Conservation (phyloP, 495 filamentous ascomycete genomes). For the Penicillium pulvis region DNA sequence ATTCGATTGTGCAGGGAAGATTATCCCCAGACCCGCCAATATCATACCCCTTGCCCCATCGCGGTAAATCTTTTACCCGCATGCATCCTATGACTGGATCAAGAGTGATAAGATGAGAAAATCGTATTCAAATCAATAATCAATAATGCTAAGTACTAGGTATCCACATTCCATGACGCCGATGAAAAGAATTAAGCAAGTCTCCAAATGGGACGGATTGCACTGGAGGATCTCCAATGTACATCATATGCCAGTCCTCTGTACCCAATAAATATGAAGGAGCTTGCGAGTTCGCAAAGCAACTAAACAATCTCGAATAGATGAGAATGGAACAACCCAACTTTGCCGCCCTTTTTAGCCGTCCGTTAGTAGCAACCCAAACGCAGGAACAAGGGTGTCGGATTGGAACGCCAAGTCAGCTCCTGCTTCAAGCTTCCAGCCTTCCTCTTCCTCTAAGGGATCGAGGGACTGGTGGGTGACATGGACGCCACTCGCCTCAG, state of each 20-base stretch:
- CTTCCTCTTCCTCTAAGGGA: not conserved
- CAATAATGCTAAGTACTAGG: not conserved
- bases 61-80: not conserved
- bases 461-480: not conserved
- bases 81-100: not conserved
- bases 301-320: conserved; percentile 2
- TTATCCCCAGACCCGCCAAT: not conserved
- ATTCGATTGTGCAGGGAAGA: not conserved
- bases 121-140: not conserved
- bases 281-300: conserved; percentile 7
- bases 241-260: conserved; percentile 19
- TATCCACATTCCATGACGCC: conserved; percentile 20
- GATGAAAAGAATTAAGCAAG: conserved; percentile 17
- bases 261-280: not conserved
- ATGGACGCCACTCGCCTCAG: not conserved
- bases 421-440: not conserved
- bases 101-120: not conserved
- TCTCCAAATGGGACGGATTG: not conserved
- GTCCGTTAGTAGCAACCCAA: conserved; percentile 13
- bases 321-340: conserved; percentile 3
- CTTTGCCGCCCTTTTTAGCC: conserved; percentile 14
- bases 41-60: not conserved
- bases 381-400: conserved; percentile 2
- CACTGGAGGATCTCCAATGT: conserved; percentile 17
- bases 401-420: not conserved